phyloP scores from a whole-genome alignment of 2,329 filamentous ascomycete species.

The Tolypocladium tundrense region DNA sequence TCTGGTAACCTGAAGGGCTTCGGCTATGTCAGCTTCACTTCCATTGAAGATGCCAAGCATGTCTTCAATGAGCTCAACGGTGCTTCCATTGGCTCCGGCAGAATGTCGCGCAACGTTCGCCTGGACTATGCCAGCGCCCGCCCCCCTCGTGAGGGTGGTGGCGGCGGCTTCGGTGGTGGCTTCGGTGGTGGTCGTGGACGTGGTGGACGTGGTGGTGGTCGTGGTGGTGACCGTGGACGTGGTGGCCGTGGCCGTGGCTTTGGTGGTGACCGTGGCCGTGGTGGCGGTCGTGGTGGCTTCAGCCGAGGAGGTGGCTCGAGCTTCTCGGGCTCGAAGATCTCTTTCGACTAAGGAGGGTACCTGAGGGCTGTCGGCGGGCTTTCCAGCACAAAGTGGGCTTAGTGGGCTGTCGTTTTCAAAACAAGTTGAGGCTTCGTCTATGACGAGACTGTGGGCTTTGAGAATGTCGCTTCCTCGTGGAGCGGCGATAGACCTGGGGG shows the following conservation, averaged over 20 bases:
- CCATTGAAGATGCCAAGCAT: constrained; percentile 70
- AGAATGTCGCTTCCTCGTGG: constrained; percentile 32
- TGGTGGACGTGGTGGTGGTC: constrained; percentile 27
- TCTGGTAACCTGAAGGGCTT: constrained; percentile 82
- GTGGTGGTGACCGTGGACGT: constrained; percentile 35
- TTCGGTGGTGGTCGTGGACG: constrained; percentile 40
- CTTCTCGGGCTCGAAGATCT: constrained; percentile 66
- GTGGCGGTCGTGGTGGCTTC: constrained; percentile 42
- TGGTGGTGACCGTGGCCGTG: constrained; percentile 41
- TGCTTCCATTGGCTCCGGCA: constrained; percentile 48
- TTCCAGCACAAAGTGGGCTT: constrained; percentile 29
- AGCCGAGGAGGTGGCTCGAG: constrained; percentile 26
- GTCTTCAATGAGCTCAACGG: constrained; percentile 65
- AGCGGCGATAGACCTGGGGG: constrained; percentile 46
- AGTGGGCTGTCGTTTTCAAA: constrained; percentile 48
- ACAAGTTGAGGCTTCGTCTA: constrained; percentile 22
- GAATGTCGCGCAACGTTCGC: constrained; percentile 65
- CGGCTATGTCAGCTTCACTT: constrained; percentile 78
- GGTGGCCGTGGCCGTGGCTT: constrained; percentile 40
- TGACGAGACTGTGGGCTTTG: constrained; percentile 39
- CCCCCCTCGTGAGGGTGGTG: constrained; percentile 46
- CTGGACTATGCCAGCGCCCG: constrained; percentile 72
- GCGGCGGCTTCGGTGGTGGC: constrained; percentile 40
- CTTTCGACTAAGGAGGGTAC: constrained; percentile 41
- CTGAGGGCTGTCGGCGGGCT: constrained; percentile 34